A percentile compares a stretch with the other conserved stretches of the same genome.
phyloP scores from a whole-genome alignment of 1,284 basidiomycete genomes.

The Ceratobasidium sp. region DNA sequence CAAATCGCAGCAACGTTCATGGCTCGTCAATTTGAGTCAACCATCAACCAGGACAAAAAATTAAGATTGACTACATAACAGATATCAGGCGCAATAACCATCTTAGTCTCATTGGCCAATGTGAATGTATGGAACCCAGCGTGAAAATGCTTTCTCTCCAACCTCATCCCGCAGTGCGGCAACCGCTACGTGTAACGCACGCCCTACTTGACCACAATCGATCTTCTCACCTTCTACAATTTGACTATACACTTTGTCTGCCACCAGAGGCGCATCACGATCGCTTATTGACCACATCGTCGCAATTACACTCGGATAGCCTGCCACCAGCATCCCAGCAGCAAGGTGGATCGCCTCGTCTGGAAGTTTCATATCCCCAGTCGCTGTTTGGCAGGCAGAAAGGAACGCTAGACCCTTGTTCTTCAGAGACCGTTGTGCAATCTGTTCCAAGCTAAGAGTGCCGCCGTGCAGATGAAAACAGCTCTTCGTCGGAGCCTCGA shows the following conservation, averaged over 20 bases:
- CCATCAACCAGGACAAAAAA: too few species aligned
- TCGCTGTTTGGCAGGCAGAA: slow-evolving; percentile 18
- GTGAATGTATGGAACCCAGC: slow-evolving; percentile 18
- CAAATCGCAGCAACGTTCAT: too few species aligned
- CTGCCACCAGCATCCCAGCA: slow-evolving; percentile 14
- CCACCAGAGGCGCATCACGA: slow-evolving; percentile 7
- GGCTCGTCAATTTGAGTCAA: too few species aligned
- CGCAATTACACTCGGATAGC: slow-evolving; percentile 19
- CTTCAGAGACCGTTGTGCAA: neutral
- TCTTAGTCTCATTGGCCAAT: slow-evolving; percentile 16
- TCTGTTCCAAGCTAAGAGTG: neutral
- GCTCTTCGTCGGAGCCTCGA: slow-evolving; percentile 3
- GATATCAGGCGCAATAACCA: too few species aligned
- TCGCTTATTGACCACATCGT: slow-evolving; percentile 34
- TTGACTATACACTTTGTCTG: neutral
- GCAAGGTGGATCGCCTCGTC: slow-evolving; percentile 30
- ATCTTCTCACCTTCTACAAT: neutral
- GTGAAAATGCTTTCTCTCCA: neutral
- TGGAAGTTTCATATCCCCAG: neutral
- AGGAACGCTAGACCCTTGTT: slow-evolving; percentile 6
- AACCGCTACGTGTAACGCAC: slow-evolving; percentile 12
- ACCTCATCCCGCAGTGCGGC: neutral
- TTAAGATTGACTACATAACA: too few species aligned
- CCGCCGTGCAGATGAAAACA: slow-evolving; percentile 32
- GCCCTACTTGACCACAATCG: neutral